Percentiles rank a stretch among this genome's conserved stretches.
Evolutionary conservation across 2,329 filamentous ascomycete genomes (phyloP).

Genomic region (Chaetomium strumarium): DNA sequence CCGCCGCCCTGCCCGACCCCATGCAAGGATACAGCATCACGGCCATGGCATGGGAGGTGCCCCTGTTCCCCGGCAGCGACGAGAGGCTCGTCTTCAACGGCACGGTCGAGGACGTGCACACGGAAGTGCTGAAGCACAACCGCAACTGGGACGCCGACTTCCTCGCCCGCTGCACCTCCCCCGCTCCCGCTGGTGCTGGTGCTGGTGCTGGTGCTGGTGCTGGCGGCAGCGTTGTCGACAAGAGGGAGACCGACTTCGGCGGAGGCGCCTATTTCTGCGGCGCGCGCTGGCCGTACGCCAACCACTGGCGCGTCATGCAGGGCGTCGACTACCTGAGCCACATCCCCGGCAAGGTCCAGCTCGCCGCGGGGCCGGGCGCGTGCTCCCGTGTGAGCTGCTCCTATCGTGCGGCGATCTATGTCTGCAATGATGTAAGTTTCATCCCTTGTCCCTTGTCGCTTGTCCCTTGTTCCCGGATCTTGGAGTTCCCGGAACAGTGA

Average conservation of each 20-base stretch:
- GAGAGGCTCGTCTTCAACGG: background rate
- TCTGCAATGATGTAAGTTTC: slow-evolving; percentile 6
- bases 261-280: slow-evolving; percentile 1
- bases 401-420: background rate
- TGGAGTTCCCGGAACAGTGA: no score
- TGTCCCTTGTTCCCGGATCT: no score
- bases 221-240: background rate
- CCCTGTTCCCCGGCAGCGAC: background rate
- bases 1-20: background rate
- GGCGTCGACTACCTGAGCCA: background rate
- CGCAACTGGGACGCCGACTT: background rate
- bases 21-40: background rate
- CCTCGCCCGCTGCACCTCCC: background rate
- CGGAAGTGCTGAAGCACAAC: background rate
- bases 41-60: background rate
- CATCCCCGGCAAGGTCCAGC: background rate
- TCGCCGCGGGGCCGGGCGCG: background rate
- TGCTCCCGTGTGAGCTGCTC: slow-evolving; percentile 3
- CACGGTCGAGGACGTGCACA: background rate
- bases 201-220: background rate
- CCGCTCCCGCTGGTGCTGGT: background rate
- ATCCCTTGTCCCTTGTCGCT: no score
- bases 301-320: background rate
- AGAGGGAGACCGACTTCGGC: background rate
- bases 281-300: background rate